phyloP scores from a whole-genome alignment of 768 basidiomycete species.

The Fomitopsis pulvina region DNA sequence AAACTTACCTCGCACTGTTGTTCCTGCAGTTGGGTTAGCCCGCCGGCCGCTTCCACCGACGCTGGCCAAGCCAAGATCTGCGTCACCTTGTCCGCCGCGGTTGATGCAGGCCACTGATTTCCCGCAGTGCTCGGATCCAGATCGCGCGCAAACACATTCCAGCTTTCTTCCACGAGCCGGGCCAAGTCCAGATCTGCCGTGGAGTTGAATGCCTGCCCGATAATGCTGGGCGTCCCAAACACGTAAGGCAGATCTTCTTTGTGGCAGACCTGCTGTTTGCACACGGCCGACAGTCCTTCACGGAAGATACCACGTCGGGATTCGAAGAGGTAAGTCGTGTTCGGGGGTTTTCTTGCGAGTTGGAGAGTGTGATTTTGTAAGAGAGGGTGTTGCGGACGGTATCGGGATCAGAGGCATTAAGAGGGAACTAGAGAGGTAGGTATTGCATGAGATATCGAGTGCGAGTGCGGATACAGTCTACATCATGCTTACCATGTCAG shows the following conservation, averaged over 20 bases:
- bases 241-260: neutral
- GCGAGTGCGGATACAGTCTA: no score
- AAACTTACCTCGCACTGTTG: neutral
- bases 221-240: neutral
- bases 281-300: neutral
- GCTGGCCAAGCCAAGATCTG: neutral
- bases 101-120: neutral
- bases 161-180: neutral
- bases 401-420: neutral
- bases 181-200: neutral
- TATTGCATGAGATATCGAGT: neutral
- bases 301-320: neutral
- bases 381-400: neutral
- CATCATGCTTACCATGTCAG: neutral
- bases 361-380: neutral
- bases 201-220: neutral
- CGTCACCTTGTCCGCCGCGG: neutral
- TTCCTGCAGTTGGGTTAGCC: neutral
- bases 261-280: neutral
- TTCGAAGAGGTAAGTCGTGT: neutral
- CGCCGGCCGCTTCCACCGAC: neutral
- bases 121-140: neutral
- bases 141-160: neutral
- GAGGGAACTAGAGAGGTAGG: neutral
- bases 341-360: neutral